Evolutionary conservation across 208 protist genomes (phyloP), one percentile per base, ranked within the genome.

Genomic region (Novymonas esmeraldas): DNA sequence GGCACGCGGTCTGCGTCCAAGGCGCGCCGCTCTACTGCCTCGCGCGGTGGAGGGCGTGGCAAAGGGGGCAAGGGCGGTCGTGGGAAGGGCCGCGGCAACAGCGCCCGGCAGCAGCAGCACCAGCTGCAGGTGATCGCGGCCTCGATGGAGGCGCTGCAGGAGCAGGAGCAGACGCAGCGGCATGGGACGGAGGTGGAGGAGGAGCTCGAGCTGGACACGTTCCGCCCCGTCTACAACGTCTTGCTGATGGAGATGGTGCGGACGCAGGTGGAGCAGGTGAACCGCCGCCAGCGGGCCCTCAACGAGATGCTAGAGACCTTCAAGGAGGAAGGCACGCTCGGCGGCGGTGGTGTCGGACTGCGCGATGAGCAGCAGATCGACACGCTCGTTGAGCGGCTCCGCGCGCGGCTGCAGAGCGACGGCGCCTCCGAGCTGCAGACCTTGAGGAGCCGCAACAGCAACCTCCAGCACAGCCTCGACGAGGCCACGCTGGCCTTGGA

Each of bases 171-270:
- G 28, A 73, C 67, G 42, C 51, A 59, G 46, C 87, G 87, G 0
- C 52, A 67, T 31, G 61, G 70, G 48, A 31, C 92, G 2, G 58
- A 74, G 41, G 70, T 67, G 55, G 78, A 81, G 60, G 73, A 94
- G 78, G 83, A 89, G 56, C 63, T 76, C 1, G 78, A 76, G 67
- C 65, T 76, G 16, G 82, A 89, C 10, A 52, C 6, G 18, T 79
- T 77, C 50, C n/a, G 65, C 1, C 82, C 89, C 1, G 67, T 90
- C 14, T 94, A 90, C 70, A 81, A 94, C 50, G 68, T 84, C 5
- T 79, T 94, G 20, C 75, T 87, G 33, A 85, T 94, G 78, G 79
- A 90, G 58, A 73, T 92, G 13, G 82, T 94, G 26, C 85, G 79
- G 1, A 39, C 56, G 1, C 83, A 90, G 65, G 66, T 92, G 18